Base-by-base conservation (phyloP, 2,329 filamentous ascomycete species). In the Sclerotinia minor region DNA sequence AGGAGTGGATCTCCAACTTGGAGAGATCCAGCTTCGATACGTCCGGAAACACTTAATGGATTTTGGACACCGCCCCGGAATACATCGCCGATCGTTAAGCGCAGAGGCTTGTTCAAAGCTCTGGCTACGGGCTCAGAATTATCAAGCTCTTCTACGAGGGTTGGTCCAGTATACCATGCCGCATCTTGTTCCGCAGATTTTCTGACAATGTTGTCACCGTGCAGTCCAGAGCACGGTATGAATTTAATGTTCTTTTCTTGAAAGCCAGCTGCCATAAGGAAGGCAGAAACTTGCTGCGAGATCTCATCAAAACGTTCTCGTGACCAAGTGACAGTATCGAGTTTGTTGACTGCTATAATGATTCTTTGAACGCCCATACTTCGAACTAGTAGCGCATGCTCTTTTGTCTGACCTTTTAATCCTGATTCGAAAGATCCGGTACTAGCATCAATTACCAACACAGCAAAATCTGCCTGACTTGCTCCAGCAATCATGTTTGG, bases 401-500 rank as follows among this genome's bases (percentile, higher is more conserved):
- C 95, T 77, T 92, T 90, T 0, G 95, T 99, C 77, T 99, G 95
- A 0, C 95, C 95, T 76, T 91, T 94, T 44, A 98, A 82, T 0
- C 95, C 96, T 4, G 92, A 93, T 78, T 99, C 95, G 72, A 98
- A 97, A 45, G 94, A 94, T 45, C 94, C 95, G 0, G 87, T 92
- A 68, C 91, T 90, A 5, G 94, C 91, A 77, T 99, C 95, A 69
- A 99, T 92, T 26, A 99, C 95, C 3, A 99, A 82, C 0, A 99
- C 90, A 0, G 94, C 95, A 78, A 98, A 95, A 77, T 99, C 95
- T 13, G 95, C 96, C 79, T 97, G 94, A 69, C 92, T 95, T 4
- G 94, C 93, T 19, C 95, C 95, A 2, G 94, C 94, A 77, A 99
- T 97, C 95, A 99, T 99, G 78, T 97, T 99, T 0, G 95, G 95